These are phyloP conservation scores for Spathaspora boniae DNA, from an alignment of 805 yeast species.

Conservation along the genomic window DNA sequence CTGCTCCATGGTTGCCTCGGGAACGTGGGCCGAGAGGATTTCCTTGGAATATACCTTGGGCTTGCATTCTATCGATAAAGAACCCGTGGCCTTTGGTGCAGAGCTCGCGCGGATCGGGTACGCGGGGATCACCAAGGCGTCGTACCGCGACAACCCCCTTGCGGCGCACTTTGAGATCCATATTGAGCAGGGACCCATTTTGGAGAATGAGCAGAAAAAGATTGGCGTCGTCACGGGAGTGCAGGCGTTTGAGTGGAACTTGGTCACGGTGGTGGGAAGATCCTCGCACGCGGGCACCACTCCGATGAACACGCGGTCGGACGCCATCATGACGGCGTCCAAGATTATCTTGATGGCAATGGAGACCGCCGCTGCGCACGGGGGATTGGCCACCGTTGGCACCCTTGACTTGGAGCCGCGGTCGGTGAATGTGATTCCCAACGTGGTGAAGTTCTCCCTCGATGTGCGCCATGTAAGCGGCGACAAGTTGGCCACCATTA, in stretches of 20 bases:
- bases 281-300: conserved; percentile 77
- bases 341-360: conserved; percentile 54
- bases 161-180: conserved; percentile 73
- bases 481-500: conserved; percentile 33
- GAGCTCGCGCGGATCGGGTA: conserved; percentile 64
- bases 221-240: conserved; percentile 67
- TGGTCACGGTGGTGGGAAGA: conserved; percentile 53
- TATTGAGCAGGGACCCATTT: conserved; percentile 73
- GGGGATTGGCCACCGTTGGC: conserved; percentile 60
- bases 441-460: conserved; percentile 53
- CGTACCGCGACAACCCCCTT: conserved; percentile 49
- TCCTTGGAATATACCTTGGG: conserved; percentile 47
- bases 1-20: conserved; percentile 61
- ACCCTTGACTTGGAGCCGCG: conserved; percentile 55
- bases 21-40: conserved; percentile 60
- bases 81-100: conserved; percentile 45
- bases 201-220: conserved; percentile 51
- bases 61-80: conserved; percentile 51
- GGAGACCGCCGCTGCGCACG: conserved; percentile 48
- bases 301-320: conserved; percentile 57
- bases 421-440: conserved; percentile 67
- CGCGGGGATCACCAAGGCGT: conserved; percentile 49
- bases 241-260: conserved; percentile 65
- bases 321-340: conserved; percentile 58
- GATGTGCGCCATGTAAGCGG: conserved; percentile 58